A percentile compares a stretch with the other conserved stretches of the same genome.
Conservation (phyloP, 2,329 filamentous ascomycete genomes). For the Penicillium brevicompactum region DNA sequence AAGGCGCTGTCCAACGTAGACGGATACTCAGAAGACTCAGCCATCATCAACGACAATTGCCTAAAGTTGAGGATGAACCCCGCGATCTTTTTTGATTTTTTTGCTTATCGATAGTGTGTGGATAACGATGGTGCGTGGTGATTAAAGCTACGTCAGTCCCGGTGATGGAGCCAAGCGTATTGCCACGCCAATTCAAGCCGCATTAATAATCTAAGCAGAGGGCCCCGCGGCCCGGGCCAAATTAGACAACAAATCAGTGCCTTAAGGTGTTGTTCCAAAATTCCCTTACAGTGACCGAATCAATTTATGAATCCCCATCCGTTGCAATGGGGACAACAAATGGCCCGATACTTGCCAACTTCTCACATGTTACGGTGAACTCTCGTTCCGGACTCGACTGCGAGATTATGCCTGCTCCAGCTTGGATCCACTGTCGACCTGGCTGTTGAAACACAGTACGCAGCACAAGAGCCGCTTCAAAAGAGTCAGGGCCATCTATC, state of each 20-base stretch:
- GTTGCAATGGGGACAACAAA: not conserved
- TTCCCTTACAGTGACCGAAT: too few relatives aligned
- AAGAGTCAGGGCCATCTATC: conserved; percentile 3
- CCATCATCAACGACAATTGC: conserved; percentile 25
- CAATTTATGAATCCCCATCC: too few relatives aligned
- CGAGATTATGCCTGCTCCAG: conserved; percentile 15
- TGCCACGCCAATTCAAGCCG: not conserved
- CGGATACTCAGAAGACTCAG: conserved; percentile 26
- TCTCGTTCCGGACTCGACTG: conserved; percentile 16
- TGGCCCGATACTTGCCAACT: conserved; percentile 17
- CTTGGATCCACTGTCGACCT: conserved; percentile 15
- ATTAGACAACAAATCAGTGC: too few relatives aligned
- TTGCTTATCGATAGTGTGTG: conserved; percentile 30
- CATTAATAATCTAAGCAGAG: not conserved
- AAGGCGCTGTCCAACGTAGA: conserved; percentile 38
- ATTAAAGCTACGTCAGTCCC: rapidly evolving
- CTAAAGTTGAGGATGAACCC: conserved; percentile 22
- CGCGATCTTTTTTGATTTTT: conserved; percentile 30
- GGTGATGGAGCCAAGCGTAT: not conserved
- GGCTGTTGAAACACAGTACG: conserved; percentile 17
- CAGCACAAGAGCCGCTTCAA: conserved; percentile 19
- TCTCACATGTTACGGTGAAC: conserved; percentile 17
- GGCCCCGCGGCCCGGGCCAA: too few relatives aligned
- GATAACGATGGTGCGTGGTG: conserved; percentile 15
- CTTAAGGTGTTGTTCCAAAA: too few relatives aligned